These are phyloP conservation scores for Kuraishia capsulata DNA, from an alignment of 805 yeast species.

Conservation along the genomic window DNA sequence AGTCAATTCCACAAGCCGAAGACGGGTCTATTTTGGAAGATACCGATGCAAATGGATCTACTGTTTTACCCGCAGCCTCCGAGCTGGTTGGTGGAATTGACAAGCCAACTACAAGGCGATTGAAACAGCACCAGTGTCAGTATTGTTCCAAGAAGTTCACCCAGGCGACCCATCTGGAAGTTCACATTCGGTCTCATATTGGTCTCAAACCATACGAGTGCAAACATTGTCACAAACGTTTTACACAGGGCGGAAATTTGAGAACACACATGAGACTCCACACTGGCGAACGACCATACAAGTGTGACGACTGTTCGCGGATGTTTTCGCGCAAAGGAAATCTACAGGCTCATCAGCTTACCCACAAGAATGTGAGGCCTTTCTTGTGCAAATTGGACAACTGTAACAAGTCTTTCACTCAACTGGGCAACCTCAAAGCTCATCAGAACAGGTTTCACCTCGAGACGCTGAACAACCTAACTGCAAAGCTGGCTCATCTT, in stretches of 20 bases:
- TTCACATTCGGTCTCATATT: constrained; percentile 79
- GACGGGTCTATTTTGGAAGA: constrained; percentile 64
- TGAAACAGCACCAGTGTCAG: constrained; percentile 59
- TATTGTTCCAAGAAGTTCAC: constrained; percentile 76
- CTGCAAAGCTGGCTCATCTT: constrained; percentile 56
- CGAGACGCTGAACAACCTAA: constrained; percentile 57
- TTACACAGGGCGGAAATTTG: constrained; percentile 86
- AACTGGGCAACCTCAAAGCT: constrained; percentile 85
- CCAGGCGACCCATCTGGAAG: constrained; percentile 87
- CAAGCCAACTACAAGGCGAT: constrained; percentile 36
- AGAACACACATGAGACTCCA: constrained; percentile 80
- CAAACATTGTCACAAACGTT: constrained; percentile 66
- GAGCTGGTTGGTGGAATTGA: constrained; percentile 77
- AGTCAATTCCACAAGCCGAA: constrained; percentile 50
- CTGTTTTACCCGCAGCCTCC: constrained; percentile 46
- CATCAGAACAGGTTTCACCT: constrained; percentile 89
- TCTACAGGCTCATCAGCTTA: constrained; percentile 76
- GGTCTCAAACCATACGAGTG: constrained; percentile 83
- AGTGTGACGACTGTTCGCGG: constrained; percentile 68
- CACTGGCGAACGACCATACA: constrained; percentile 88
- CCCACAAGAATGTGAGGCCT: constrained; percentile 75
- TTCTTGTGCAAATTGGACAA: constrained; percentile 70
- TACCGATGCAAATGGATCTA: constrained; percentile 13
- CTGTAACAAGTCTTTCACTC: constrained; percentile 82
- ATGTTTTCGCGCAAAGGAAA: constrained; percentile 87